phyloP scores from a whole-genome alignment of 2,329 filamentous ascomycete species.

The Helotiales sp. region DNA sequence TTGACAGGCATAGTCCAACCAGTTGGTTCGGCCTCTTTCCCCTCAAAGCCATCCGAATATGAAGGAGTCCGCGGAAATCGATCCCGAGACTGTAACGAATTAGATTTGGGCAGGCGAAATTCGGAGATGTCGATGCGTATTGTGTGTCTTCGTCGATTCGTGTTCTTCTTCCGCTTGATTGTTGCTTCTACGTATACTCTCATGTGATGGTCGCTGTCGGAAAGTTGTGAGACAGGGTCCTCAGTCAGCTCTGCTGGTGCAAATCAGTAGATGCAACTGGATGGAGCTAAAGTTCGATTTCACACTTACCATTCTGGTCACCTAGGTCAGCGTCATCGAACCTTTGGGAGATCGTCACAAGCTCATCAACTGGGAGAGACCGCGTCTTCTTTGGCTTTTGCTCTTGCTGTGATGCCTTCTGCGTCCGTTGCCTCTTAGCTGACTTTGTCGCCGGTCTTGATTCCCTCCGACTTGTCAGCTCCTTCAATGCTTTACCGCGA shows the following conservation, averaged over 20 bases:
- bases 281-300: neutral
- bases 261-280: neutral
- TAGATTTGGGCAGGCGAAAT: conserved; percentile 24
- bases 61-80: neutral
- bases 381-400: conserved; percentile 15
- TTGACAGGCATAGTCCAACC: conserved; percentile 24
- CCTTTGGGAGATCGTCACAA: conserved; percentile 19
- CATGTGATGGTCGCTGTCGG: neutral
- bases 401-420: neutral
- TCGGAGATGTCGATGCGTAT: conserved; percentile 12
- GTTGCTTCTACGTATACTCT: neutral
- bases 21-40: conserved; percentile 26
- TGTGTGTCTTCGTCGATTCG: neutral
- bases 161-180: neutral
- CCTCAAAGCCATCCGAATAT: conserved; percentile 31
- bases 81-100: neutral
- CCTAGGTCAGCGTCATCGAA: conserved; percentile 8
- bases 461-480: neutral
- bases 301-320: conserved; percentile 6
- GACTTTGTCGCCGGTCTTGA: neutral
- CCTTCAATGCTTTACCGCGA: neutral
- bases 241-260: conserved; percentile 19
- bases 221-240: conserved; percentile 28
- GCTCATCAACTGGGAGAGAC: conserved; percentile 22
- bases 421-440: neutral